These are phyloP conservation scores for Furcasterigmium sp. DNA, from an alignment of 2,329 filamentous ascomycete species.

Conservation along the genomic window DNA sequence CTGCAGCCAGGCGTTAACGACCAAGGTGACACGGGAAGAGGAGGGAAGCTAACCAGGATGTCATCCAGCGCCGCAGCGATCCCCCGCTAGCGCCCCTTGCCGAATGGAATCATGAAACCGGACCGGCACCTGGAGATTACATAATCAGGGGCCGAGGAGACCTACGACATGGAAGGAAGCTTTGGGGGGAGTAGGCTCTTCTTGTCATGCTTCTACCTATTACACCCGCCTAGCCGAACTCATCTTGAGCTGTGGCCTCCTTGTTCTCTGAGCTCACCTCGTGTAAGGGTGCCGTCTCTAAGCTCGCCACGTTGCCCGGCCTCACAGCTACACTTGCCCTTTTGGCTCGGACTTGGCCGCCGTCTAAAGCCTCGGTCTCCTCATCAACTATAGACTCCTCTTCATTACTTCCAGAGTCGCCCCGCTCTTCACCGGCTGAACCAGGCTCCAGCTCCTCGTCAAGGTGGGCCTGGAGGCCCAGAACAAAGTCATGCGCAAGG, in stretches of 20 bases:
- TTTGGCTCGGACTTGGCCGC: constrained; percentile 30
- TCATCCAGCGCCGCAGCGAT: too few species aligned
- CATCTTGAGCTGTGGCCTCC: constrained; percentile 10
- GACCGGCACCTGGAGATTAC: too few species aligned
- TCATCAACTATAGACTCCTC: constrained; percentile 40
- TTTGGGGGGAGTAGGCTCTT: too few species aligned
- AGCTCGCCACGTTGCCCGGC: constrained; percentile 27
- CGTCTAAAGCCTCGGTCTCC: constrained; percentile 50
- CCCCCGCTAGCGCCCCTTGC: too few species aligned
- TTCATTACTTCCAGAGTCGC: constrained; percentile 23
- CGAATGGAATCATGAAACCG: too few species aligned
- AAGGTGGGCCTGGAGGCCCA: constrained; percentile 43
- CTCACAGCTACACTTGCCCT: constrained; percentile 49
- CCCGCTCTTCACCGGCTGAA: constrained; percentile 17
- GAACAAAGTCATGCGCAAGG: constrained; percentile 46
- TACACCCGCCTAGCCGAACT: constrained; percentile 11
- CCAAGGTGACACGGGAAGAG: too few species aligned
- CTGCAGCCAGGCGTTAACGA: too few species aligned
- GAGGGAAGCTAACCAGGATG: too few species aligned
- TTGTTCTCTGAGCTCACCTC: constrained; percentile 10
- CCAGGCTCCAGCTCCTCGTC: constrained; percentile 36
- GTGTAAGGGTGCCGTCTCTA: constrained; percentile 48
- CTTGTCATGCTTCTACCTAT: too few species aligned
- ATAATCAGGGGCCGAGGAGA: too few species aligned
- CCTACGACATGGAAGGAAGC: too few species aligned